Conservation (phyloP, 2,329 filamentous ascomycete species). For the Leptosphaerulina australis region DNA sequence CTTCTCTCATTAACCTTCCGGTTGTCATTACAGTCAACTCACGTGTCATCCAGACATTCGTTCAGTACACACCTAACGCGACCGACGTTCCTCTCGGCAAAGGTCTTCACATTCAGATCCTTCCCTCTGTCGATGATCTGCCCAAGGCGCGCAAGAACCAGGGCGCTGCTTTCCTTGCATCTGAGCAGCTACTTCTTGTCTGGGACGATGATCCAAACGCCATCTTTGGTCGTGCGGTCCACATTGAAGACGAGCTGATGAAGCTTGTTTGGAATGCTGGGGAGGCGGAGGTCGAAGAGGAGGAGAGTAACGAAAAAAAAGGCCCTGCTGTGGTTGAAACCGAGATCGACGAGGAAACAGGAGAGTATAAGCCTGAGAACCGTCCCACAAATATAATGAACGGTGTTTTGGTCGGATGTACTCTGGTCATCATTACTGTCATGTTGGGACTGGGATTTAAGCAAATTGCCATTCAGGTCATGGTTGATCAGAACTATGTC, state of each 20-base stretch:
- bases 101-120: constrained; percentile 75
- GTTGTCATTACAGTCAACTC: constrained; percentile 83
- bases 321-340: constrained; percentile 54
- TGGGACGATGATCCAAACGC: constrained; percentile 81
- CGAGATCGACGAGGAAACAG: constrained; percentile 74
- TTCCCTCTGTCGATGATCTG: constrained; percentile 73
- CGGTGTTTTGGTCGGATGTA: constrained; percentile 69
- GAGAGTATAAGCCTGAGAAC: constrained; percentile 67
- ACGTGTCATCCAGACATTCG: constrained; percentile 76
- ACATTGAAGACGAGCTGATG: constrained; percentile 77
- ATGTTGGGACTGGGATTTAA: constrained; percentile 74
- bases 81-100: constrained; percentile 78
- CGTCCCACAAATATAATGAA: constrained; percentile 73
- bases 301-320: constrained; percentile 58
- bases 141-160: constrained; percentile 75
- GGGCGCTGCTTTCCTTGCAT: constrained; percentile 77
- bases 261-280: constrained; percentile 73
- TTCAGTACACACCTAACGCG: constrained; percentile 74
- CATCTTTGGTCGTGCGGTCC: constrained; percentile 69
- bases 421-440: constrained; percentile 67
- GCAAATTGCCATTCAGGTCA: constrained; percentile 70
- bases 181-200: constrained; percentile 72
- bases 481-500: constrained; percentile 66
- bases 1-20: constrained; percentile 72
- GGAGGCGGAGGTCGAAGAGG: constrained; percentile 60